phyloP scores from a whole-genome alignment of 2,329 filamentous ascomycete genomes.

The Lasiodiplodia hormozganensis region DNA sequence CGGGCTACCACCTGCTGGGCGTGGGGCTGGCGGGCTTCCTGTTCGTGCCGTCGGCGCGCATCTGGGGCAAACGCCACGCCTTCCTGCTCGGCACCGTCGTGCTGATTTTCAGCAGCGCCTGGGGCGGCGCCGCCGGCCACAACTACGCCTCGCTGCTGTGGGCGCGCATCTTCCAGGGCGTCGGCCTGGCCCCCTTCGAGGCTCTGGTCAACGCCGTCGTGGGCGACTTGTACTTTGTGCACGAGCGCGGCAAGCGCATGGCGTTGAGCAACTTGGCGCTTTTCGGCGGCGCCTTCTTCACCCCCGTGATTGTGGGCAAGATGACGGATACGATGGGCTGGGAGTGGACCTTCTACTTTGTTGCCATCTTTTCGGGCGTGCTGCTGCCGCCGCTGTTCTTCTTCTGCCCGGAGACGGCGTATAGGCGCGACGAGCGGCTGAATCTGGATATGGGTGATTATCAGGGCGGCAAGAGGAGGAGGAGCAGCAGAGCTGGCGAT shows the following conservation, averaged over 20 bases:
- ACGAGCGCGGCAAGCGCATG: constrained; percentile 86
- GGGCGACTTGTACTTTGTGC: constrained; percentile 90
- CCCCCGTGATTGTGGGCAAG: constrained; percentile 88
- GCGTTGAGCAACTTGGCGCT: constrained; percentile 76
- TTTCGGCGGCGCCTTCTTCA: constrained; percentile 76
- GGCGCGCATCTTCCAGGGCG: constrained; percentile 83
- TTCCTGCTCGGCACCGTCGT: constrained; percentile 80
- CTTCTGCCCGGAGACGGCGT: constrained; percentile 86
- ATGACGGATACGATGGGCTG: constrained; percentile 80
- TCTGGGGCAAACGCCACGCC: constrained; percentile 92
- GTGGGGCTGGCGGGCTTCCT: constrained; percentile 82
- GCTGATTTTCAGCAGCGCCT: constrained; percentile 75
- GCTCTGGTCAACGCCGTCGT: constrained; percentile 87
- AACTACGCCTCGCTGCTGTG: constrained; percentile 77
- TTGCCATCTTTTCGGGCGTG: constrained; percentile 79
- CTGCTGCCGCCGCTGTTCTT: constrained; percentile 76
- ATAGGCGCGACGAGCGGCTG: constrained; percentile 67
- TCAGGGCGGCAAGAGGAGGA: neutral
- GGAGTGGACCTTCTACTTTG: constrained; percentile 87
- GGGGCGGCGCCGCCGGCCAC: constrained; percentile 73
- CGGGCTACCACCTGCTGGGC: constrained; percentile 85
- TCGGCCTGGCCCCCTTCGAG: constrained; percentile 88
- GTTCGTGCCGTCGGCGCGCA: constrained; percentile 84
- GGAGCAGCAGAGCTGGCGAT: neutral
- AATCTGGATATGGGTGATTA: constrained; percentile 69